Evolutionary conservation across 495 filamentous ascomycete genomes (phyloP), one percentile per base, ranked within the genome.

Genomic region (Choiromyces venosus): DNA sequence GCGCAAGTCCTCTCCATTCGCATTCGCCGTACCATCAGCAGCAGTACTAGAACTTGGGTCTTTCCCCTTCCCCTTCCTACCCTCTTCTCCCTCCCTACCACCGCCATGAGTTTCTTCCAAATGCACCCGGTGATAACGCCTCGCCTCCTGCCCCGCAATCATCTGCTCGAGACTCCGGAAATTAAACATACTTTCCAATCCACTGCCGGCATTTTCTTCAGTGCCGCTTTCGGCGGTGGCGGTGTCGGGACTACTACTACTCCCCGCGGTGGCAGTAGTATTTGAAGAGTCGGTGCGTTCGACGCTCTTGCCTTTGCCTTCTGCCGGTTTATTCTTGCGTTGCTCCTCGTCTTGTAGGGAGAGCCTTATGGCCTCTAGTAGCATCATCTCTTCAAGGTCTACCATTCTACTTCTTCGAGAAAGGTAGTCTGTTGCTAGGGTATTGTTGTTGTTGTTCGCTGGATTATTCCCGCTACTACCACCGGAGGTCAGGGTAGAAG

Each of bases 331-430:
- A 67, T 86, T 90, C 74, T 90, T 89, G 66, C 94, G 88, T 65
- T 97, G 93, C 78, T 99, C 95, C 79, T 99, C 95, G 39, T 91
- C 91, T 10, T 91, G 93, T 37, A 98, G 84, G 67, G 92, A 96
- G 66, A 97, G 83, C 39, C 95, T 86, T 69, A 99, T 94, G 2
- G 95, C 95, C 81, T 98, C 95, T 86, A 94, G 91, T 87, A 97
- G 92, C 95, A 99, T 99, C 85, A 98, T 92, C 66, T 97, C 94
- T 80, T 99, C 95, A 16, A 98, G 84, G 78, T 97, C 94, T 65
- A 96, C 92, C 69, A 95, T 86, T 65, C 93, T 85, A 69, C 80
- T 88, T 67, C 89, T 84, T 68, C 92, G 85, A 25, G 52, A 61
- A 25, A 61, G 52, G 52, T 61, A 61, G 52, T 61, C 52, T 61